phyloP scores from a whole-genome alignment of 768 basidiomycete species.

The Boletus huronensis region DNA sequence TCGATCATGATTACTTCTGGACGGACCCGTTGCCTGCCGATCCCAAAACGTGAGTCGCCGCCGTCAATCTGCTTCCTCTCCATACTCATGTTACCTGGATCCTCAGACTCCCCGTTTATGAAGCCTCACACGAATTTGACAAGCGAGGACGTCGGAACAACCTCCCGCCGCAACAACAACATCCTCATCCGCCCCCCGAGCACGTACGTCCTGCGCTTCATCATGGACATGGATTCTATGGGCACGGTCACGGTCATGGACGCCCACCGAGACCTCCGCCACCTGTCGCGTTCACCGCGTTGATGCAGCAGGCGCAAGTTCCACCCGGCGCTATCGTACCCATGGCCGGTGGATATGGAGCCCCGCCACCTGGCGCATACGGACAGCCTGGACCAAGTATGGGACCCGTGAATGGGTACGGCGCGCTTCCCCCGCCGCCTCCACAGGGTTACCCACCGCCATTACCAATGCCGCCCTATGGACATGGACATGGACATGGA shows the following conservation, averaged over 20 bases:
- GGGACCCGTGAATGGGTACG: slow-evolving; percentile 17
- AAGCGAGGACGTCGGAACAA: slow-evolving; percentile 60
- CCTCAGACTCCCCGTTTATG: slow-evolving; percentile 66
- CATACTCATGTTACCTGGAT: neutral
- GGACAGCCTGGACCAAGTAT: slow-evolving; percentile 10
- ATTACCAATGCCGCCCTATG: slow-evolving; percentile 10
- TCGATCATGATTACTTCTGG: slow-evolving; percentile 96
- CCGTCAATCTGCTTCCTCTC: neutral
- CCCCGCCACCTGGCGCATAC: slow-evolving; percentile 12
- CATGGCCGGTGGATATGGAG: slow-evolving; percentile 13
- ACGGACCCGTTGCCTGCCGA: slow-evolving; percentile 83
- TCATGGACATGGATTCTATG: slow-evolving; percentile 27
- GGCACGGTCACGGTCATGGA: slow-evolving; percentile 24
- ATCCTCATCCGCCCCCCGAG: slow-evolving; percentile 28
- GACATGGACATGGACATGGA: slow-evolving; percentile 10
- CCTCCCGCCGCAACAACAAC: slow-evolving; percentile 25
- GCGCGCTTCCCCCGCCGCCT: slow-evolving; percentile 7
- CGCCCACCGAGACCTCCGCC: slow-evolving; percentile 32
- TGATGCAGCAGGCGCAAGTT: slow-evolving; percentile 28
- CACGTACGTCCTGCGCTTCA: slow-evolving; percentile 34
- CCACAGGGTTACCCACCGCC: slow-evolving; percentile 20
- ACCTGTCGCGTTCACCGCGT: slow-evolving; percentile 27
- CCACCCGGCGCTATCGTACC: slow-evolving; percentile 8
- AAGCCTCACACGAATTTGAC: slow-evolving; percentile 82
- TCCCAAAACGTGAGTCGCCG: slow-evolving; percentile 61